Conservation (phyloP, 176 grass and related monocot genomes). For the Zoysia pacifica region DNA sequence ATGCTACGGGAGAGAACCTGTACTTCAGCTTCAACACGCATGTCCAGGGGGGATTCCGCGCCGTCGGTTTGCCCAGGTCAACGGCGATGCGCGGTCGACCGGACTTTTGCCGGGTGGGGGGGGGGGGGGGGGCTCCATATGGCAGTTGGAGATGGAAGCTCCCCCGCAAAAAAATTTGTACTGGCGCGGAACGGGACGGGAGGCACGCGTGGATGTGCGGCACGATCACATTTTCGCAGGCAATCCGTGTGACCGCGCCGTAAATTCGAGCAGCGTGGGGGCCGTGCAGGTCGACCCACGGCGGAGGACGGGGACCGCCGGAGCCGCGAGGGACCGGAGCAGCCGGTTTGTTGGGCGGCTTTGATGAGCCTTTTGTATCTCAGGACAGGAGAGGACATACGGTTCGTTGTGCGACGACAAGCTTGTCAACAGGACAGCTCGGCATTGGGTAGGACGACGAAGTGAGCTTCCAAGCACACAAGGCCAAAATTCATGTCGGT, state of each 20-base stretch:
- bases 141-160: no score
- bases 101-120: no score
- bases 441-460: background rate
- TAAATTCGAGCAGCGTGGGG: background rate
- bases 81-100: no score
- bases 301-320: background rate
- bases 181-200: no score
- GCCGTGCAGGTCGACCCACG: background rate
- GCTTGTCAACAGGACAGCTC: background rate
- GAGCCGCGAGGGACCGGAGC: background rate
- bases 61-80: no score
- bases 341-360: background rate
- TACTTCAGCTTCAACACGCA: no score
- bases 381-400: background rate
- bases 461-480: background rate
- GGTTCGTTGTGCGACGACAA: background rate
- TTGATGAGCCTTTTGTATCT: constrained; percentile 2
- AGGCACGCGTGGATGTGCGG: background rate
- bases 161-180: no score
- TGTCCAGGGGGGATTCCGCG: no score
- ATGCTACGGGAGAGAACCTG: no score
- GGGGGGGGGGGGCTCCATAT: no score
- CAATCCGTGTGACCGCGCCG: background rate
- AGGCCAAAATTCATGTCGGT: background rate
- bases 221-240: background rate